Evolutionary conservation across 2,329 filamentous ascomycete species (phyloP), one percentile per base, ranked within the genome.

Genomic region (Fusarium clavum): DNA sequence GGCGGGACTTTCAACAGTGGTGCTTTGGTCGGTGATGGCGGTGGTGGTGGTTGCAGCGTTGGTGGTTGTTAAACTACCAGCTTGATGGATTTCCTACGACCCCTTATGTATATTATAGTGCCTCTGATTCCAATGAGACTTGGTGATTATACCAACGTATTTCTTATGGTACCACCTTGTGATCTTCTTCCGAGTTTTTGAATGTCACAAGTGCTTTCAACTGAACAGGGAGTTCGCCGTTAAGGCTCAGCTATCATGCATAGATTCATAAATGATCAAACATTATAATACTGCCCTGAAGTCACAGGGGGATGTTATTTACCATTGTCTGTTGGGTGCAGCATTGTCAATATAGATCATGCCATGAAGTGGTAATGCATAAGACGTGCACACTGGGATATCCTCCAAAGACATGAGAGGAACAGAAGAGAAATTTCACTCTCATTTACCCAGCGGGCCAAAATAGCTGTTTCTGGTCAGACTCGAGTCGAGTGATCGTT

Each of bases 161-260:
- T 5, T 27, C 22, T 14, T 40, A 52, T 13, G 18, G 24, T 52
- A 41, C 24, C 9, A 68, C 29, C 18, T 60, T 59, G 2, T 66
- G 55, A 5, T 71, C 60, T 13, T 66, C 44, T 24, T 71, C 69
- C 6, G 64, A 69, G 32, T 56, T 61, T 29, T 34, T 58, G 44
- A 90, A 81, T 0, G 87, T 87, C 18, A 6, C 34, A 38, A 6
- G 34, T n/a, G 18, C 34, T 11, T 38, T 38, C 32, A n/a, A 38
- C 34, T n/a, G 5, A 38, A 38, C 10, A 11, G 3, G 1, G 34
- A 6, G 18, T 10, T n/a, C 9, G 3, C 18, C 18, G 34, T 7
- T 18, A 38, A 38, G 34, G 34, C 34, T 18, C 16, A 38, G 34
- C 18, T 18, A 38, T 38, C 18, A 11, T 5, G 9, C 4, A 38